phyloP scores from a whole-genome alignment of 306 rosid genomes.

The Acmispon strigosus region DNA sequence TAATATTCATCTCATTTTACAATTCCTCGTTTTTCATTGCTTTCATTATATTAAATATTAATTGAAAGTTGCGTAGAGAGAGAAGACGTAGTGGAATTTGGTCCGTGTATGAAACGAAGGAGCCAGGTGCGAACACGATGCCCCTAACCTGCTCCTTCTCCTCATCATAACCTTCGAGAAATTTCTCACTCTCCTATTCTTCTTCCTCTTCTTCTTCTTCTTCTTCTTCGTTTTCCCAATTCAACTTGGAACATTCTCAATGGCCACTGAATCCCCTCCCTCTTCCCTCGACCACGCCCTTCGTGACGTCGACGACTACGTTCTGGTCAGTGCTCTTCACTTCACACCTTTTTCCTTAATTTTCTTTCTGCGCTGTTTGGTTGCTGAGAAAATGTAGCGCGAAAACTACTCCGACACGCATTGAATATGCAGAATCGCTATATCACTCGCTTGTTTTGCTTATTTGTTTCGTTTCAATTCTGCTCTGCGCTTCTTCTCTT shows the following conservation, averaged over 20 bases:
- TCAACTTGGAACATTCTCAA: conserved; percentile 1
- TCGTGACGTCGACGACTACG: conserved; percentile 66
- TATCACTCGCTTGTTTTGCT: neutral
- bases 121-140: conserved; percentile 54
- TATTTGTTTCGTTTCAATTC: neutral
- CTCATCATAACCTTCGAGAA: neutral
- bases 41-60: too few relatives aligned
- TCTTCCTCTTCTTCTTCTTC: neutral
- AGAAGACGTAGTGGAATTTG: conserved; percentile 34
- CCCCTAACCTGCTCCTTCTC: neutral
- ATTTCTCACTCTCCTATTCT: neutral
- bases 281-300: conserved; percentile 31
- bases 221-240: neutral
- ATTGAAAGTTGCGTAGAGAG: neutral
- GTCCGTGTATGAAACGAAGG: conserved; percentile 63
- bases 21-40: neutral
- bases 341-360: neutral
- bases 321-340: conserved; percentile 38
- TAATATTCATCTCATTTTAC: neutral
- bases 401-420: neutral
- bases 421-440: neutral
- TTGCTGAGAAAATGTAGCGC: conserved; percentile 13
- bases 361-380: neutral
- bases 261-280: conserved; percentile 40
- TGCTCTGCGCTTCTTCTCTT: neutral